phyloP scores from a whole-genome alignment of 1,139 yeast genomes.

The Geotrichum klebahnii region DNA sequence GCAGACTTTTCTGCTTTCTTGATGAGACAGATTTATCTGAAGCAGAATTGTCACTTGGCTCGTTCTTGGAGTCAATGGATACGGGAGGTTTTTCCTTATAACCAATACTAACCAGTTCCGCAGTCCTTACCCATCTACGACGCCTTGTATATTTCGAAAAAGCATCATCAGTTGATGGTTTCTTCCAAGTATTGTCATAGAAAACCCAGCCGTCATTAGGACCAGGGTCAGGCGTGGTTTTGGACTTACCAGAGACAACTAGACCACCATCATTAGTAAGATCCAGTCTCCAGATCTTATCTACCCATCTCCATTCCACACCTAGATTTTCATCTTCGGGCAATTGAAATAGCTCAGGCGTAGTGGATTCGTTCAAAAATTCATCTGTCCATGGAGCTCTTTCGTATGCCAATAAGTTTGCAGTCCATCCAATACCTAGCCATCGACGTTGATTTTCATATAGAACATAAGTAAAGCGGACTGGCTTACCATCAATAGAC shows the following conservation, averaged over 20 bases:
- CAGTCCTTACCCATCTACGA: constrained; percentile 93
- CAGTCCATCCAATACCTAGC: constrained; percentile 98
- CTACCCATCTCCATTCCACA: constrained; percentile 92
- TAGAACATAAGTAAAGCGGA: constrained; percentile 84
- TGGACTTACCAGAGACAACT: constrained; percentile 45
- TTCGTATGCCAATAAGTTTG: constrained; percentile 84
- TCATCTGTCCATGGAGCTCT: constrained; percentile 97
- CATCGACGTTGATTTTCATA: constrained; percentile 95
- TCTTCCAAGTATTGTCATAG: constrained; percentile 91
- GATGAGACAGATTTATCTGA: neutral
- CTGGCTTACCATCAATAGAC: constrained; percentile 58
- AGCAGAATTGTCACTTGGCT: neutral
- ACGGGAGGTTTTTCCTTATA: neutral
- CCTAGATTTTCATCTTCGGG: constrained; percentile 60
- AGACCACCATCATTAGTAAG: constrained; percentile 74
- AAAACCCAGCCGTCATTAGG: constrained; percentile 82
- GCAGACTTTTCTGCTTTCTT: constrained; percentile 6
- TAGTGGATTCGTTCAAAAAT: constrained; percentile 76
- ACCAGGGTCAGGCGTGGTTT: constrained; percentile 72
- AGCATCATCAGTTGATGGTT: constrained; percentile 81
- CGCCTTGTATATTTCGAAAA: constrained; percentile 89
- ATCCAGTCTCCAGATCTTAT: constrained; percentile 85
- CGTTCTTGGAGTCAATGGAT: neutral
- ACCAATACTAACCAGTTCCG: constrained; percentile 56
- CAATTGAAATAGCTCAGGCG: constrained; percentile 70